Conservation (phyloP, 202 grass and related monocot species). For the Panicum virgatum region DNA sequence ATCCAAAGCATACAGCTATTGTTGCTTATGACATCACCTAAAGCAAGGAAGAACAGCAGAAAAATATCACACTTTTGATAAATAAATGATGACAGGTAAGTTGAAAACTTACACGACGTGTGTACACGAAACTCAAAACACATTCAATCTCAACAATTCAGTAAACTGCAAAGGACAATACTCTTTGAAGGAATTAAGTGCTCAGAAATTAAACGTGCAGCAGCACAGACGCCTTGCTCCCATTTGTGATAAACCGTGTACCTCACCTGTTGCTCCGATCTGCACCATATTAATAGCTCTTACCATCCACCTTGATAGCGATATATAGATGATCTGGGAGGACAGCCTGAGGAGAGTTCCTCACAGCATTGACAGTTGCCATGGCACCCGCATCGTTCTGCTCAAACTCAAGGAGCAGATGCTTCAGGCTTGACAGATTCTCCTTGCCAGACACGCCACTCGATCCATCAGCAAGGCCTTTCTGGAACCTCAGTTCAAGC, state of each 20-base stretch:
- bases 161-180: background rate
- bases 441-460: conserved; percentile 36
- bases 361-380: background rate
- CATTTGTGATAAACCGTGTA: too few relatives aligned
- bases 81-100: background rate
- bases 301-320: background rate
- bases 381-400: conserved; percentile 12
- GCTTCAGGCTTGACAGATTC: conserved; percentile 37
- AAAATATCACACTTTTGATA: background rate
- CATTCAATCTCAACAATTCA: background rate
- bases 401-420: conserved; percentile 36
- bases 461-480: conserved; percentile 18
- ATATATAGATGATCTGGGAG: conserved; percentile 19
- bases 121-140: background rate
- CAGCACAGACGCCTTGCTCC: too few relatives aligned
- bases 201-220: background rate
- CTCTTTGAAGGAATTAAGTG: background rate
- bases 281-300: background rate
- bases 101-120: background rate
- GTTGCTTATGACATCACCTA: background rate
- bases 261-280: background rate
- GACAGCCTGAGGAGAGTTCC: background rate
- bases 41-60: background rate
- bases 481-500: conserved; percentile 37
- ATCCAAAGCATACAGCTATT: background rate